phyloP scores from a whole-genome alignment of 495 filamentous ascomycete species.

The Neurospora sp. region DNA sequence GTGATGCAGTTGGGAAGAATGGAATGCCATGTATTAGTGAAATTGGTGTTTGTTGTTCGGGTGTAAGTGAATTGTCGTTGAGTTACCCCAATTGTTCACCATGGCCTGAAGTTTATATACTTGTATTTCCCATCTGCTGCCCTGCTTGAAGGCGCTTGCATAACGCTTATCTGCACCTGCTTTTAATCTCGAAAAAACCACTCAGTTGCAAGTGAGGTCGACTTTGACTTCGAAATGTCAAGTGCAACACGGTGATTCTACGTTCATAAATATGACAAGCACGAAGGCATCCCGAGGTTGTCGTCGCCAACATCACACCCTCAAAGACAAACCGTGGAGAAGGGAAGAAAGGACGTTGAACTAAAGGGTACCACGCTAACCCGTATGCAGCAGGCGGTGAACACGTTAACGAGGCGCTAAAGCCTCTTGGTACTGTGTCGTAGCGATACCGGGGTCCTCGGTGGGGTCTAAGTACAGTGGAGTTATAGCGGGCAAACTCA shows the following conservation, averaged over 20 bases:
- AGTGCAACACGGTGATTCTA: neutral
- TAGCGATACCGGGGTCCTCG: neutral
- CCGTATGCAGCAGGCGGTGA: neutral
- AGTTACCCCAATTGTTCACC: neutral
- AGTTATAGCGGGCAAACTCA: neutral
- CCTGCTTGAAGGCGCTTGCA: neutral
- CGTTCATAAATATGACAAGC: neutral
- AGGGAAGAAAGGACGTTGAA: neutral
- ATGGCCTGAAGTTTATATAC: neutral
- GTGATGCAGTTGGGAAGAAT: slow-evolving; percentile 1
- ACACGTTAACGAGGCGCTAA: neutral
- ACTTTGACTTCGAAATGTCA: neutral
- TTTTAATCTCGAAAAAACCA: neutral
- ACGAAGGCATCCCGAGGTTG: neutral
- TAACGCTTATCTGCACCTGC: neutral
- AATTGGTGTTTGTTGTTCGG: neutral
- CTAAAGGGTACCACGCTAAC: neutral
- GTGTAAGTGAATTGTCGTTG: neutral
- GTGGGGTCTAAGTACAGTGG: neutral
- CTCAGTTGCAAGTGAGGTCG: neutral
- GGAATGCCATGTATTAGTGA: neutral
- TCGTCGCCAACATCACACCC: neutral
- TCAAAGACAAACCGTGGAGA: neutral
- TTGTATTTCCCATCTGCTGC: neutral
- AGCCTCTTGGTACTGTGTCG: neutral